Evolutionary conservation across 805 yeast species (phyloP).

Genomic region (Nakazawaea anatomiae): DNA sequence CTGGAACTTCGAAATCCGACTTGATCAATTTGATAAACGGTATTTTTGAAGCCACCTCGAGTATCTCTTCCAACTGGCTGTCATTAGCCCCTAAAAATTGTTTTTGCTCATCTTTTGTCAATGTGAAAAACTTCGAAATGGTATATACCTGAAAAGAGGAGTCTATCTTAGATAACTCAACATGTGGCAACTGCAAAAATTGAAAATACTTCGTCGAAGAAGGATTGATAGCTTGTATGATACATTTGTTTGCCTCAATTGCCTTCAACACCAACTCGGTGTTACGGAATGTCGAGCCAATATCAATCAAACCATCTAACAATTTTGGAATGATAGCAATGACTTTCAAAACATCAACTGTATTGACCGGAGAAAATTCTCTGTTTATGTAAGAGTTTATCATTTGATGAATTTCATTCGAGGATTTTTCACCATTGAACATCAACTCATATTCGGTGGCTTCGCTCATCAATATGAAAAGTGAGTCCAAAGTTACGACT

Average conservation of each 20-base stretch:
- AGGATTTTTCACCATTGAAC: constrained; percentile 31
- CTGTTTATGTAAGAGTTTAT: constrained; percentile 58
- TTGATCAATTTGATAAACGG: constrained; percentile 65
- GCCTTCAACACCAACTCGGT: constrained; percentile 57
- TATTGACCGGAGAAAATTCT: constrained; percentile 24
- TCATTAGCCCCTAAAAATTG: constrained; percentile 48
- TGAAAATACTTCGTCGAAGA: constrained; percentile 46
- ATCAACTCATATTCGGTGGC: constrained; percentile 60
- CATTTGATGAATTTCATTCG: constrained; percentile 43
- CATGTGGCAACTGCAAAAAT: constrained; percentile 77
- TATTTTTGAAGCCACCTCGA: constrained; percentile 53
- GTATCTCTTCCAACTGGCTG: constrained; percentile 40
- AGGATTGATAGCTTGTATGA: constrained; percentile 70
- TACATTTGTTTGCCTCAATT: constrained; percentile 59
- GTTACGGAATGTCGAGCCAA: constrained; percentile 75
- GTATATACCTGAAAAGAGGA: constrained; percentile 48
- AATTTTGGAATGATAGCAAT: constrained; percentile 62
- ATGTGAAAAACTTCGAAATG: constrained; percentile 63
- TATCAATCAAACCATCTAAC: constrained; percentile 68
- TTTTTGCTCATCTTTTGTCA: constrained; percentile 48
- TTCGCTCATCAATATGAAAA: constrained; percentile 54
- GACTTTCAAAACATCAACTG: constrained; percentile 43
- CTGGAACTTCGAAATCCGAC: constrained; percentile 80
- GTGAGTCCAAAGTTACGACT: constrained; percentile 48
- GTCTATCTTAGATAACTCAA: constrained; percentile 43